Evolutionary conservation across 331 rosid species (phyloP).

Genomic region (Saraca asoca): DNA sequence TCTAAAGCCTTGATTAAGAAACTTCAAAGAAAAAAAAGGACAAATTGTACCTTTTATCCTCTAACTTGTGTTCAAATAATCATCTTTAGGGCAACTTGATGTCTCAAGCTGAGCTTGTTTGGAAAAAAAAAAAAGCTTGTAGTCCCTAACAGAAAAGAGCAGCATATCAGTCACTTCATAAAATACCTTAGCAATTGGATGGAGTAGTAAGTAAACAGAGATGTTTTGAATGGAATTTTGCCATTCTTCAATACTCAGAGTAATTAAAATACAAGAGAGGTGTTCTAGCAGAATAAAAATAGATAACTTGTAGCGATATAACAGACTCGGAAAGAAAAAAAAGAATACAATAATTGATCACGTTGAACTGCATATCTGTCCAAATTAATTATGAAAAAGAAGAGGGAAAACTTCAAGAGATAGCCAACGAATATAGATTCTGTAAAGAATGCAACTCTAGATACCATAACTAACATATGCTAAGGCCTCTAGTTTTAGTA

Average conservation of each 20-base stretch:
- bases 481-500: no score
- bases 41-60: no score
- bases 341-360: not conserved
- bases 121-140: conserved; percentile 87
- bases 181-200: not conserved
- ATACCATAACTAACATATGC: no score
- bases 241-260: not conserved
- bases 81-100: conserved; percentile 78
- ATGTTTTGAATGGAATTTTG: not conserved
- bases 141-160: conserved; percentile 64
- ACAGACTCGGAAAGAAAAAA: not conserved
- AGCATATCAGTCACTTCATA: conserved; percentile 17
- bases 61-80: conserved; percentile 67
- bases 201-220: not conserved
- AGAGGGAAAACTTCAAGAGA: no score
- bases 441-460: no score
- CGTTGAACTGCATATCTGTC: not conserved
- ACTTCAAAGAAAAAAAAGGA: no score
- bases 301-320: not conserved
- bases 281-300: not conserved
- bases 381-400: not conserved
- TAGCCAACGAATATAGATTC: no score
- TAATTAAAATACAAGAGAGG: not conserved
- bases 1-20: not conserved
- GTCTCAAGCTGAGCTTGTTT: conserved; percentile 77